Evolutionary conservation across 441 rosid genomes (phyloP), one percentile per base, ranked within the genome.

Genomic region (Raphanus hybrid): DNA sequence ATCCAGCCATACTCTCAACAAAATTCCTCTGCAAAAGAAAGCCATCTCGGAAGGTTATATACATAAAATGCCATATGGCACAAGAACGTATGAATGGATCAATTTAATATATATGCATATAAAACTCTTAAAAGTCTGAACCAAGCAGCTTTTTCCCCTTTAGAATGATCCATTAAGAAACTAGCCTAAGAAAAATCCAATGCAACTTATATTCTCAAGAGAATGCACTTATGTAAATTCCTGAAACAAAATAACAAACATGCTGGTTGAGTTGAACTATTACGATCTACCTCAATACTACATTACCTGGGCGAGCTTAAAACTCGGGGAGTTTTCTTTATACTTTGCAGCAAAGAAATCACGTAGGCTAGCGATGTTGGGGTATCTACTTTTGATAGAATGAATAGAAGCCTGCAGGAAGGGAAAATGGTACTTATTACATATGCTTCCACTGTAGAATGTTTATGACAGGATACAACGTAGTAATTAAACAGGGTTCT

Each of bases 1-100:
- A 96, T 76, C 99, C 99, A 52, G 97, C 99, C 99, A 96, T 92
- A 83, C 98, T 92, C 84, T 92, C 98, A 45, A 96, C 98, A 82
- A 93, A 96, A 83, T 92, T 96, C 85, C 99, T 93, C 99, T 96
- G 93, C 82, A 88, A 63, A 45, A 71, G 69, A 76, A 76, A 85
- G 57, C 69, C 75, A 73, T 23, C 20, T 64, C 20, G 15, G 5
- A 63, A 64, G 15, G 57, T 69, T 68, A 52, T 6, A 67, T 7
- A 67, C 41, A 75, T 45, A 57, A 39, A 20, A 26, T 58, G 29
- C 32, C 34, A 55, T 60, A 23, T 8, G 4, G 27, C 39, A 68
- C 61, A 63, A 73, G 61, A 16, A 18, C 20, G 10, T 32, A 1
- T 20, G n/a, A 57, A 14, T 27, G 3, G 7, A 32, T 39, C 3